Evolutionary conservation across 768 basidiomycete genomes (phyloP).

Genomic region (Lactarius vividus): DNA sequence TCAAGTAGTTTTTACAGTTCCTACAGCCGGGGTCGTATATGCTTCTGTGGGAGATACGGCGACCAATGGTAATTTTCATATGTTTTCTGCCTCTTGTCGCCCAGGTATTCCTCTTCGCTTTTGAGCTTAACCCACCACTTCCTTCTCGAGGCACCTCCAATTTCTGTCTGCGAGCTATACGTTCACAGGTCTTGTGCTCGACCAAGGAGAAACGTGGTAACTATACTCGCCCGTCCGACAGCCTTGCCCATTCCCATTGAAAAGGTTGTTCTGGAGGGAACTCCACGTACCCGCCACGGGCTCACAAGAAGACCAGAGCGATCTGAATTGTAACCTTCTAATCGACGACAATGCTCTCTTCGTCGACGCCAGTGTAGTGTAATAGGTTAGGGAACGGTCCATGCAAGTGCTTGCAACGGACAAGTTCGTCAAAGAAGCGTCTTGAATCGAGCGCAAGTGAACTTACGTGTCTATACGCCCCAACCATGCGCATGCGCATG

Average conservation of each 20-base stretch:
- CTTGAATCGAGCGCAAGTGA: not conserved
- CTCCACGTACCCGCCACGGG: not conserved
- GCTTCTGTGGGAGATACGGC: not conserved
- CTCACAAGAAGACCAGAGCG: not conserved
- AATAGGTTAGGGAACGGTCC: conserved; percentile 56
- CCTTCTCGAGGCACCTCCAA: no score
- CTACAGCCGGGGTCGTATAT: not conserved
- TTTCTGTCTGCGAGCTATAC: not conserved
- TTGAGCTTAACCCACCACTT: no score
- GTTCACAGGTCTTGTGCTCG: not conserved
- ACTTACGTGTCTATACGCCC: conserved; percentile 55
- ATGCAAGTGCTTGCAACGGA: conserved; percentile 46
- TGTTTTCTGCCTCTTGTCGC: no score
- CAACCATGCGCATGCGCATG: conserved; percentile 56
- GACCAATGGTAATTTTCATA: no score
- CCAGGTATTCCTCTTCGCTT: no score
- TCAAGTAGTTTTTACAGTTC: not conserved
- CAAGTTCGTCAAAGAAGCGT: conserved; percentile 2
- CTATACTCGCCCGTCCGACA: not conserved
- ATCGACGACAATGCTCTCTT: not conserved
- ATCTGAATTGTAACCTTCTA: conserved; percentile 1
- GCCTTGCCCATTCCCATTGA: not conserved
- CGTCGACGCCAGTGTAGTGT: conserved; percentile 42
- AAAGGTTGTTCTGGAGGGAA: not conserved
- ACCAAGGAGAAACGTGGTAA: not conserved